Evolutionary conservation across 495 filamentous ascomycete species (phyloP), one percentile per base, ranked within the genome.

Genomic region (Articulospora tetracladia): DNA sequence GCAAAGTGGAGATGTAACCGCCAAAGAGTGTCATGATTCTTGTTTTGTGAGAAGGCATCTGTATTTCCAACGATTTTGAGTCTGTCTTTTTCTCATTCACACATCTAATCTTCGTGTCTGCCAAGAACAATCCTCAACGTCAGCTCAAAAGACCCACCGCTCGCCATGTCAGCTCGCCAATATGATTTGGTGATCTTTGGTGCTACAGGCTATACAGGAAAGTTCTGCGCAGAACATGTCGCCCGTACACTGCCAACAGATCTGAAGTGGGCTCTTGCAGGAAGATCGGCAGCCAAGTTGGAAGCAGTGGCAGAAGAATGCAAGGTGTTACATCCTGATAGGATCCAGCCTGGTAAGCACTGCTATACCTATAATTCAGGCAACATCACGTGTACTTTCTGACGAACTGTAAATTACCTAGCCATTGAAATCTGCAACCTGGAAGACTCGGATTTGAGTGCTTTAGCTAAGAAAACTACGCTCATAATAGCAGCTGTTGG

Each of bases 181-280:
- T 97, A 95, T 72, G 92, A 97, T 66, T 61, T 97, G 52, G 79
- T 96, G 19, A 76, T 98, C 28, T 83, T 93, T 32, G 93, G 93
- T 20, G 92, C 92, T 13, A 83, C 83, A 64, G 93, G 93, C 22
- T 96, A 96, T 73, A 98, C 93, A 0, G 93, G 93, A 12, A 86
- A 84, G 64, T 75, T 88, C 26, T 86, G 83, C 34, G 88, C 86
- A 44, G 86, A 96, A 70, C 81, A 94, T 69, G 90, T 97, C 60
- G 78, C 87, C 41, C 80, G 80, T 39, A 73, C 83, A 57, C 80
- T 90, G 1, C 91, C 93, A 1, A 93, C 90, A 8, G 76, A 88
- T 69, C 70, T 96, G 24, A 92, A 84, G 76, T 98, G 93, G 93
- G 93, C 92, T 24, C 76, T 97, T 50, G 91, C 92, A 11, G 93